A percentile compares a stretch with the other conserved stretches of the same genome.
These are phyloP conservation scores for Kwoniella shivajii DNA, from an alignment of 1,284 basidiomycete species.

Conservation along the genomic window DNA sequence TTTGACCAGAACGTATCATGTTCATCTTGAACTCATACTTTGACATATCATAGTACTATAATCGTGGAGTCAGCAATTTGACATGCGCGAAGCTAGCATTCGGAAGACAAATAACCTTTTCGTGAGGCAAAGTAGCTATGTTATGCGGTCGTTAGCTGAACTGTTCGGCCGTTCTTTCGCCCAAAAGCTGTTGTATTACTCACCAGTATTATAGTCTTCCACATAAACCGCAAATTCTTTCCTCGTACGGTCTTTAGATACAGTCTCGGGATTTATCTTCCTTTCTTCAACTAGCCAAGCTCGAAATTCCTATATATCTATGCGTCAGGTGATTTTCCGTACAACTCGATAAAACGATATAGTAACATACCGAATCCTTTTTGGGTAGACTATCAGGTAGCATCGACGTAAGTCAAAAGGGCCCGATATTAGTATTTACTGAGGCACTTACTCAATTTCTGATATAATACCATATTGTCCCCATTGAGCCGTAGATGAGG, in stretches of 20 bases:
- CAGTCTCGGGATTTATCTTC: constrained; percentile 80
- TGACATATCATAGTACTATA: constrained; percentile 75
- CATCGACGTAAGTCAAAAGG: background rate
- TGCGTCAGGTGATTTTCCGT: background rate
- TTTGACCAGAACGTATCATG: constrained; percentile 75
- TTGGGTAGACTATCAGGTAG: constrained; percentile 64
- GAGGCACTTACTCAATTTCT: constrained; percentile 71
- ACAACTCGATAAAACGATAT: background rate
- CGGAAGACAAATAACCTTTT: constrained; percentile 59
- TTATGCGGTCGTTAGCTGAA: constrained; percentile 5
- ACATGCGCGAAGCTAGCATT: background rate
- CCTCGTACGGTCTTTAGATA: constrained; percentile 77
- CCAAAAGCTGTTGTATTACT: constrained; percentile 23
- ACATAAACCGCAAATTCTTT: constrained; percentile 74
- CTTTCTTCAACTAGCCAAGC: constrained; percentile 88
- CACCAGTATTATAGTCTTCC: constrained; percentile 87
- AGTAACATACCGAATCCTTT: constrained; percentile 59
- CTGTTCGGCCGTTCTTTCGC: background rate
- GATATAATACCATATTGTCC: constrained; percentile 83
- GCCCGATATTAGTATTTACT: background rate
- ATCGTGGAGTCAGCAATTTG: background rate
- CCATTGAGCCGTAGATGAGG: constrained; percentile 68
- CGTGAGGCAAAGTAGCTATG: constrained; percentile 79
- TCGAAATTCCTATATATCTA: constrained; percentile 66
- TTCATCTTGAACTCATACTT: constrained; percentile 77